Percentiles rank a stretch among this genome's conserved stretches.
phyloP scores from a whole-genome alignment of 306 rosid genomes.

The Parietaria judaica region DNA sequence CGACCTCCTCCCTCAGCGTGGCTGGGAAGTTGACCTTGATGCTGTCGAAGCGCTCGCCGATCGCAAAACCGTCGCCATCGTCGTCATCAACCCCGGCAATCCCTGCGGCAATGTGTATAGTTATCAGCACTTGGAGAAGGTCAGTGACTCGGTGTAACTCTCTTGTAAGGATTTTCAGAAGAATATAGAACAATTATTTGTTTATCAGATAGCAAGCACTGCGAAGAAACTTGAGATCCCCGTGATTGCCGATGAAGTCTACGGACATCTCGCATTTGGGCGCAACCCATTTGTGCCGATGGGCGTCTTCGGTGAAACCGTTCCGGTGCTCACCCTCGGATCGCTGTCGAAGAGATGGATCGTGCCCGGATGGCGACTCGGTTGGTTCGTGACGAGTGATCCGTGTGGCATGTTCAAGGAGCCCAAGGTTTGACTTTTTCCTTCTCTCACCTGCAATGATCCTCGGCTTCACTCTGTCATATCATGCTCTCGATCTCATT shows the following conservation, averaged over 20 bases:
- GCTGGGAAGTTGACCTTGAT: conserved; percentile 87
- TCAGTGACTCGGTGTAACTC: conserved; percentile 15
- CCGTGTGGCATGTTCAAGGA: conserved; percentile 57
- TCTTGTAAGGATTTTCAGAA: too few species aligned
- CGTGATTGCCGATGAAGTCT: conserved; percentile 94
- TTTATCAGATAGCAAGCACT: conserved; percentile 61
- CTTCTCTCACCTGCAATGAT: background rate
- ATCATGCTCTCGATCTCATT: background rate
- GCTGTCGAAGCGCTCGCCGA: conserved; percentile 66
- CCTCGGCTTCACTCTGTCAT: background rate
- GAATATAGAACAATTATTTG: too few species aligned
- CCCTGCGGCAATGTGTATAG: conserved; percentile 96
- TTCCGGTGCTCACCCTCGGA: conserved; percentile 88
- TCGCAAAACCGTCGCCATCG: conserved; percentile 78
- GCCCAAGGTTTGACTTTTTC: conserved; percentile 53
- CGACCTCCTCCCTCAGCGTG: conserved; percentile 62
- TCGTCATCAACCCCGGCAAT: conserved; percentile 84
- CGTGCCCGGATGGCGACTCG: conserved; percentile 95
- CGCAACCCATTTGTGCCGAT: conserved; percentile 75
- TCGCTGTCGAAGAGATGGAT: conserved; percentile 97
- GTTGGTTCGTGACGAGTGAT: conserved; percentile 90
- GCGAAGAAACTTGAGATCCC: conserved; percentile 47
- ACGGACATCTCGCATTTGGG: conserved; percentile 92
- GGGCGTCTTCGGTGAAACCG: conserved; percentile 82
- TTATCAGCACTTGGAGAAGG: conserved; percentile 74